Evolutionary conservation across 768 basidiomycete species (phyloP).

Genomic region (Psilocybe subaeruginosa): DNA sequence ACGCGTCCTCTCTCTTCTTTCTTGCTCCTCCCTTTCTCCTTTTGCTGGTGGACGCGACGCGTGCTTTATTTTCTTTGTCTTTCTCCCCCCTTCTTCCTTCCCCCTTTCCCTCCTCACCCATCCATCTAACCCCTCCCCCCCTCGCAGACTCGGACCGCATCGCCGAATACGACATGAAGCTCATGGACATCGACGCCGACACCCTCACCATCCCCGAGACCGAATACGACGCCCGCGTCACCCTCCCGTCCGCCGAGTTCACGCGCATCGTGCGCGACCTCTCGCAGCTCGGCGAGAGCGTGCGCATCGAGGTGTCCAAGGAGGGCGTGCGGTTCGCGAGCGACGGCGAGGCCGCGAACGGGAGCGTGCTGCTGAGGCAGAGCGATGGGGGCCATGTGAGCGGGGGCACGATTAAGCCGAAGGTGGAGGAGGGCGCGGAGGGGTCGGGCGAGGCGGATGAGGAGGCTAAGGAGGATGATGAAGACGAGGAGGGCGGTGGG

Average conservation of each 20-base stretch:
- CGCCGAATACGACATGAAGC: conserved; percentile 98
- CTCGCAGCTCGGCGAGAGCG: conserved; percentile 87
- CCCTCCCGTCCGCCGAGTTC: conserved; percentile 76
- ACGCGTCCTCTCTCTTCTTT: background rate
- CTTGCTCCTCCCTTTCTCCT: background rate
- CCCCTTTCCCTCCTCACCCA: background rate
- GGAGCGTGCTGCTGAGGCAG: conserved; percentile 82
- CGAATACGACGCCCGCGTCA: no score
- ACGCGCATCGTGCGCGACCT: conserved; percentile 92
- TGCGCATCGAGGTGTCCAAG: conserved; percentile 94
- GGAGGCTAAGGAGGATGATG: conserved; percentile 44
- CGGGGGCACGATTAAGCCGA: conserved; percentile 46
- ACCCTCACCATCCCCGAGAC: conserved; percentile 96
- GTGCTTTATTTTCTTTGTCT: no score
- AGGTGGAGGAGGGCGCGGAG: conserved; percentile 28
- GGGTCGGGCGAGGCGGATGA: conserved; percentile 33
- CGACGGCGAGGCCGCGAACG: conserved; percentile 95
- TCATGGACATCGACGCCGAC: conserved; percentile 99
- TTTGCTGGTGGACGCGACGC: no score
- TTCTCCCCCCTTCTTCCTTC: no score
- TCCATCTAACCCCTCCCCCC: background rate
- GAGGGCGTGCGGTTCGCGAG: conserved; percentile 92
- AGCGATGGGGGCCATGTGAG: conserved; percentile 45
- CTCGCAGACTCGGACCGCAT: conserved; percentile 84
- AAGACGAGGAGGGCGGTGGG: conserved; percentile 42